Base-by-base conservation (phyloP, 495 filamentous ascomycete genomes). In the Podospora pseudopauciseta region DNA sequence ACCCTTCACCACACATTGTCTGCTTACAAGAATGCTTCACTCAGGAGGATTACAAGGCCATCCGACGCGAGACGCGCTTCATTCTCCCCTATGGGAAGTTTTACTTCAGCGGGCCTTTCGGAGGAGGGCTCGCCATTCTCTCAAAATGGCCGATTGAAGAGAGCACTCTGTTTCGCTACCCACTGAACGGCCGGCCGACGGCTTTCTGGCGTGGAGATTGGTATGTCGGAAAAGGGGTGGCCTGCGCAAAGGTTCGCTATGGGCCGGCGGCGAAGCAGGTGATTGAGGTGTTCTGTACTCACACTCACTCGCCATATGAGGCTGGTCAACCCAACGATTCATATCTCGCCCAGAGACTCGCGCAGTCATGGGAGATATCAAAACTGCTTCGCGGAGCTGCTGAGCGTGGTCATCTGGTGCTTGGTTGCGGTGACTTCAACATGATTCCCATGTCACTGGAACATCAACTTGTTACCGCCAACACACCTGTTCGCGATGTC, bases 331-430 rank as follows among this genome's bases (percentile, higher is more conserved):
- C 80, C 53, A 78, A 92, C 68, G 93, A 97, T 74, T 93, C 91
- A 27, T 97, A 98, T 75, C 74, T 92, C 26, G 93, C 91, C 76
- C 96, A 98, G 72, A 90, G 93, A 27, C 91, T 90, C 4, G 92
- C 95, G 0, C 95, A 99, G 78, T 90, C 95, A n/a, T 99, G 95
- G 95, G 92, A 98, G 79, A 93, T 98, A 60, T 85, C 93, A 39
- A 97, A 96, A 79, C 81, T 97, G 7, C 90, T 97, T 78, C 89
- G 93, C 5, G 91, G 87, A 23, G 95, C 96, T 15, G 86, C 88
- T 1, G 93, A 95, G 73, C 84, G 92, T 5, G 94, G 94, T 1
- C 91, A 95, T 76, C 81, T 97, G 6, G 92, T 92, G 5, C 82
- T 98, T 19, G 94, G 87, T 15, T 76, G 96, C 6, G 95, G 95